These are phyloP conservation scores for Blakeslea trispora DNA, from an alignment of 371 early-diverging fungal species.

Conservation along the genomic window DNA sequence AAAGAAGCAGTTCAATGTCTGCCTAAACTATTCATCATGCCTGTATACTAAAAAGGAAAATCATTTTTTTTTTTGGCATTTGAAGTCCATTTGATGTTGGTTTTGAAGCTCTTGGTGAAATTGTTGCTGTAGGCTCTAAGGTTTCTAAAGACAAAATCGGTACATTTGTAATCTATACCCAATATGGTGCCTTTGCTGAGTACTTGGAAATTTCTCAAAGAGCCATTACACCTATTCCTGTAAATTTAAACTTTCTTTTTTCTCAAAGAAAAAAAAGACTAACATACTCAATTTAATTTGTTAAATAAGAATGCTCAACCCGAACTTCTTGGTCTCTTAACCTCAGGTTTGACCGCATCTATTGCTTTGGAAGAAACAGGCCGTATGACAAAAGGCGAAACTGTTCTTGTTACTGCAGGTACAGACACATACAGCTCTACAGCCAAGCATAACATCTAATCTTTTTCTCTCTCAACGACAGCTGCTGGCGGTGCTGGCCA, in stretches of 20 bases:
- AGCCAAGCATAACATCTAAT: not conserved
- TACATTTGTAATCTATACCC: constrained; percentile 30
- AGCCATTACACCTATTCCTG: constrained; percentile 46
- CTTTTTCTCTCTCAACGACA: constrained; percentile 4
- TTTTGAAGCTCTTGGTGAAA: constrained; percentile 59
- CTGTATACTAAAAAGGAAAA: too few relatives aligned
- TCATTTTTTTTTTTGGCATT: not conserved
- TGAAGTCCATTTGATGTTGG: constrained; percentile 64
- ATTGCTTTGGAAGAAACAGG: constrained; percentile 42
- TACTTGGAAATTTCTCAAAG: constrained; percentile 34
- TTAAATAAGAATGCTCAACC: constrained; percentile 23
- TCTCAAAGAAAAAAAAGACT: not conserved
- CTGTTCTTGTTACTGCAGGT: constrained; percentile 48
- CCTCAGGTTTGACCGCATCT: constrained; percentile 59
- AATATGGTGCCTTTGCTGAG: constrained; percentile 62
- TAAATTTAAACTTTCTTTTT: constrained; percentile 20
- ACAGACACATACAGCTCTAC: constrained; percentile 4
- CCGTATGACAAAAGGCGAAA: constrained; percentile 41
- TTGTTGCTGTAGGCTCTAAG: constrained; percentile 49
- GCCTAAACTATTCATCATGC: not conserved
- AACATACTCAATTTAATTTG: not conserved
- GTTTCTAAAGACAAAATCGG: constrained; percentile 44
- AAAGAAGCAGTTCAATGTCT: not conserved
- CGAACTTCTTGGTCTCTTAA: constrained; percentile 48
- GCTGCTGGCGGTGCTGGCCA: constrained; percentile 59